Base-by-base conservation (phyloP, 2,329 filamentous ascomycete genomes). In the Dactylella cylindrospora region DNA sequence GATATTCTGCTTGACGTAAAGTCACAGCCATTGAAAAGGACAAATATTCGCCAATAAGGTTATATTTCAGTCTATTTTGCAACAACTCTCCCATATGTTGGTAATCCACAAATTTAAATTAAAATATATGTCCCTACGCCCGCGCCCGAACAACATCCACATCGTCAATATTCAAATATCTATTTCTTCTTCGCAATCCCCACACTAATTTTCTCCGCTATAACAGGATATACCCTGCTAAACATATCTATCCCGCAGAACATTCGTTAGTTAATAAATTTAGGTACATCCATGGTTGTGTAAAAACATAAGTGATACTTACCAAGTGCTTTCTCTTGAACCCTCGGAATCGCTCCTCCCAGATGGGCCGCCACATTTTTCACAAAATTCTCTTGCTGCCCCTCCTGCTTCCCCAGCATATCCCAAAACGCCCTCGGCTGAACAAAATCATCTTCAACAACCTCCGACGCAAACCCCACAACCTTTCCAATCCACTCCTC, bases 371-470 rank as follows among this genome's bases (percentile, higher is more conserved):
- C 72, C 13, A 85, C 75, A 65, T 84, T 85, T 53, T 74, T 70
- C 31, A 85, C 72, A 55, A 83, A 82, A 70, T 82, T 80, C 2
- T 80, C 77, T 71, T 84, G 81, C 69, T 84, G 82, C 2, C 80
- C 81, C 2, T 72, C 66, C 2, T 74, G 74, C 19, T 72, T 72
- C 39, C 77, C 78, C 2, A 78, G 71, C 13, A 78, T 75, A 36
- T 75, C 68, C 78, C 78, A 81, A 10, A 81, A 72, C 2, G 70
- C 73, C 43, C 72, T 73, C 15, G 76, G 72, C 68, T 80, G 78
- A 46, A 73, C 76, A 65, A 77, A 81, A 68, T 81, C 79, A 19
- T 76, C 73, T 15, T 76, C 74, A 3, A 71, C 74, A 19, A 80
- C 70, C 9, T 70, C 65, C 4, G 70, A 70, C 32, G 68, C 68